Conservation (phyloP, 2,329 filamentous ascomycete genomes). For the Magnaporthiopsis incrustans region DNA sequence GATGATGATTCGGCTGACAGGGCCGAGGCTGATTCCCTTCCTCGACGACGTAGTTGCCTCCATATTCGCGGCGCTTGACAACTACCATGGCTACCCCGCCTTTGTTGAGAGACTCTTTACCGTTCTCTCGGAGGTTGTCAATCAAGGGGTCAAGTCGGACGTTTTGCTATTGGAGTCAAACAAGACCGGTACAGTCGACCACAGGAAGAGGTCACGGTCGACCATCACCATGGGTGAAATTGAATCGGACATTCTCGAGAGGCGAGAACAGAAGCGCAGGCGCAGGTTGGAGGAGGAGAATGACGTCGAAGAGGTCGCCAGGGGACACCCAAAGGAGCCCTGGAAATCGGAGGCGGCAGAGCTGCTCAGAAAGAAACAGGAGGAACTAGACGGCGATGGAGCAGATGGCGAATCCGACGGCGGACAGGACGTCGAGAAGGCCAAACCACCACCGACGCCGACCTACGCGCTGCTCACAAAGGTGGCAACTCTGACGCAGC, state of each 20-base stretch:
- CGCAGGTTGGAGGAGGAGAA: constrained; percentile 21
- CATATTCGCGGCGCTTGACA: constrained; percentile 87
- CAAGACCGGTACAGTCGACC: constrained; percentile 26
- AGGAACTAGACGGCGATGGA: constrained; percentile 17
- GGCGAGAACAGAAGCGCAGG: constrained; percentile 42
- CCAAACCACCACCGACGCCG: constrained; percentile 60
- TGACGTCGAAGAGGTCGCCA: constrained; percentile 23
- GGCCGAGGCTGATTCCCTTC: constrained; percentile 73
- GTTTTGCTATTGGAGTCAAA: constrained; percentile 37
- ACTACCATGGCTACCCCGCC: constrained; percentile 84
- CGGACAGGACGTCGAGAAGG: constrained; percentile 26
- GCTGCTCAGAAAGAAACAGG: constrained; percentile 17
- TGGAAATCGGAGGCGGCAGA: constrained; percentile 26
- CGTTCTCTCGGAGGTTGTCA: constrained; percentile 74
- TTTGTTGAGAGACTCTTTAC: constrained; percentile 81
- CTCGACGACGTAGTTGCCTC: constrained; percentile 86
- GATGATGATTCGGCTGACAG: constrained; percentile 90
- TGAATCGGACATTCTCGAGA: constrained; percentile 46
- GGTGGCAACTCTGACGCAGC: constrained; percentile 76
- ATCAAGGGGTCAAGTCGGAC: constrained; percentile 63
- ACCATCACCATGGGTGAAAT: constrained; percentile 35
- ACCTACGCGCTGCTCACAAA: constrained; percentile 75
- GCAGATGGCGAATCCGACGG: constrained; percentile 26
- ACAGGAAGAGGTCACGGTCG: constrained; percentile 30
- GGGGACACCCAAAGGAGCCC: constrained; percentile 26